Base-by-base conservation (phyloP, 2,329 filamentous ascomycete species). In the Colletotrichum coccodes region DNA sequence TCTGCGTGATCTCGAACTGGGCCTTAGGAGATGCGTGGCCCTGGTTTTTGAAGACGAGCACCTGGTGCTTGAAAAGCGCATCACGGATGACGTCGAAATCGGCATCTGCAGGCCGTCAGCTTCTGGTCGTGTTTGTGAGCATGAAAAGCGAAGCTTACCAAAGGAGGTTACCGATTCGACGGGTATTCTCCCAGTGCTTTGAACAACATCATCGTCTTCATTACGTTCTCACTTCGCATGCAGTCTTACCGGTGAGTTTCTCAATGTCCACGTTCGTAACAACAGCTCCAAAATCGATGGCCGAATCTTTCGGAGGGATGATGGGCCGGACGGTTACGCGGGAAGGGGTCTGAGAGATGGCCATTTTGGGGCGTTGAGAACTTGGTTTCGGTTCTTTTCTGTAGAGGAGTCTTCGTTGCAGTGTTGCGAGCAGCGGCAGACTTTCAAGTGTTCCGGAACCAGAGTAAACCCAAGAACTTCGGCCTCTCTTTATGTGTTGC, bases 1-100 rank as follows among this genome's bases (percentile, higher is more conserved):
- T 87, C 58, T 87, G 89, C 3, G 92, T 95, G 46, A 95, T 84
- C 71, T 91, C 88, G 75, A 90, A 95, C 76, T 95, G 92, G 8
- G 91, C 90, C 75, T 87, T 89, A 1, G 93, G 90, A 0, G 90
- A 87, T 28, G 91, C 82, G 47, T 87, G 83, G 49, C 82, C 75
- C 76, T 94, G 91, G 75, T 88, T 83, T 77, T 92, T 94, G 81
- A 95, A 87, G 32, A 94, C 85, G 12, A 94, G 83, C 16, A 94
- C 87, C 70, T 92, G 90, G 75, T 92, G 82, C 14, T 80, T 84
- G 82, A 92, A 94, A 5, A 94, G 86, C 1, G 91, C 88, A 21
- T 89, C 80, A 68, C 85, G 87, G 74, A 95, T 89, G 23, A 84
- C 77, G 8, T 84, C 80, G 75, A 93, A 94, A 74, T 92, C 89